Evolutionary conservation across 129 eudicot genomes (phyloP), one percentile per base, ranked within the genome.

Genomic region (Ambrosia artemisiifolia): DNA sequence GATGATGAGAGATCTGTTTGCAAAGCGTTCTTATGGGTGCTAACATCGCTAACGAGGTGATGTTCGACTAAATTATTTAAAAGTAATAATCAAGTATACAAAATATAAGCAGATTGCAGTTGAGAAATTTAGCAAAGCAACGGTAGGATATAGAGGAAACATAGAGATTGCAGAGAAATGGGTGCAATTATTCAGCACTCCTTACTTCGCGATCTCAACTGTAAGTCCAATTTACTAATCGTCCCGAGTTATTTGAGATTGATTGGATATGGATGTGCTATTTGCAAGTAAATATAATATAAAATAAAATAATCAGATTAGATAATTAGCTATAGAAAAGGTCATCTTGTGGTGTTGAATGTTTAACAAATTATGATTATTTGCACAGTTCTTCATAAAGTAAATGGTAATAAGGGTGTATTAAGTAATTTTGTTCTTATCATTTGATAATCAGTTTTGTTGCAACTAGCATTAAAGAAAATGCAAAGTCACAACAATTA

Each of bases 1-100:
- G n/a, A n/a, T n/a, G n/a, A n/a, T n/a, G n/a, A n/a, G n/a, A n/a
- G n/a, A n/a, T n/a, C n/a, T n/a, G n/a, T n/a, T n/a, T n/a, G n/a
- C n/a, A n/a, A n/a, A n/a, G n/a, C n/a, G 99, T 95, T 68, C 76
- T 95, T 54, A 95, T 95, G 99, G 99, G 99, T 53, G 99, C 99
- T 75, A 95, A 95, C 81, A 95, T 95, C 47, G 99, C 99, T 35
- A 89, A 88, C 40, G 99, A 95, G 97, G 99, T 95, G 72, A 63
- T 64, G 36, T 71, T 53, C 30, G 32, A 63, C 38, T 68, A 13
- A 53, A 12, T 17, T 59, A 30, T 71, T 11, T 3, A 50, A 59
- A 36, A 11, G 55, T 40, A 5, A n/a, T 34, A 17, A 44, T 43
- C 43, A 10, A 53, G 32, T 73, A 18, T 66, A n/a, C 30, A 56